Evolutionary conservation across 2,329 filamentous ascomycete genomes (phyloP), one percentile per base, ranked within the genome.

Genomic region (Meredithiella fracta): DNA sequence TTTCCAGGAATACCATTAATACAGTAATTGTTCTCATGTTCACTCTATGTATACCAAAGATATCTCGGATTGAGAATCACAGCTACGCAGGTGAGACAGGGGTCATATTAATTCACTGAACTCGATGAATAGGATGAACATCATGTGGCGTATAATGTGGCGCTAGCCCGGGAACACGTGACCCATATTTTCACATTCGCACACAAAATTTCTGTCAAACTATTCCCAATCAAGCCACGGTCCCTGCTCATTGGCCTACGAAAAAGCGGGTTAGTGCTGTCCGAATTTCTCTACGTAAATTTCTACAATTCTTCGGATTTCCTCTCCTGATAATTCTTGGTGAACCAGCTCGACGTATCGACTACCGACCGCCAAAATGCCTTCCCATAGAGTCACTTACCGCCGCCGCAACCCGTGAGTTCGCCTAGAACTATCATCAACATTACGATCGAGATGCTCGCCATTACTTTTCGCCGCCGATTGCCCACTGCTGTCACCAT

Each of bases 361-460:
- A 66, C 67, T 64, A 69, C 65, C 69, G 72, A 69, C 65, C 69
- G 72, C 68, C 72, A 78, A 69, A 72, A 80, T 80, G 77, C 70
- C 72, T 64, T 69, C 73, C 70, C 72, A 76, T 68, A 70, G 77
- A 71, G 76, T 80, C 65, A 79, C 76, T 67, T 81, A 85, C 78
- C 82, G 84, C 74, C 82, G 84, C 71, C 82, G 83, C 71, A 87
- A 87, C 77, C 79, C 80, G 84, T 87, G 80, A 75, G 83, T 82
- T 50, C 31, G 57, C 38, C 40, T 37, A 53, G n/a, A n/a, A 20
- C 15, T 25, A 49, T 49, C 23, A 26, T 26, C 11, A 25, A 11
- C 44, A 49, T 25, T n/a, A 23, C 8, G 6, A 25, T 49, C 22
- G 44, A 25, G 20, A 22, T 49, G 8, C 14, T 25, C 51, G 51